Evolutionary conservation across 257 asterid genomes (phyloP).

Genomic region (Salvia hispanica): DNA sequence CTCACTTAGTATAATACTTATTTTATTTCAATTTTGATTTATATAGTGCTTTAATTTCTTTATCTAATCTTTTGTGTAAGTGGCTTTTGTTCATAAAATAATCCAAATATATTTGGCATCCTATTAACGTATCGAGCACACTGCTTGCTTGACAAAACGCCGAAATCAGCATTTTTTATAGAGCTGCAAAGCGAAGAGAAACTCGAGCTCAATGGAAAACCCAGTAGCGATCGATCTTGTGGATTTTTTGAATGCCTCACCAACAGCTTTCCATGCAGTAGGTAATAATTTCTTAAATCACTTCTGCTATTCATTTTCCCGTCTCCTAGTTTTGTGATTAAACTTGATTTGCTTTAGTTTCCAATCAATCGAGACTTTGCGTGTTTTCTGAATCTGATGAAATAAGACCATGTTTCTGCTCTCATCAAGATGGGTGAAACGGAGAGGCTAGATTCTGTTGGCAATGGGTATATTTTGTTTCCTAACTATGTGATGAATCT

Average conservation of each 20-base stretch:
- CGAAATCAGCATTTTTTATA: neutral
- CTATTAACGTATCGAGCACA: no score
- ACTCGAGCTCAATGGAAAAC: slow-evolving; percentile 44
- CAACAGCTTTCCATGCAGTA: slow-evolving; percentile 95
- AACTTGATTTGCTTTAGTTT: slow-evolving; percentile 17
- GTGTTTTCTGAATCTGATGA: neutral
- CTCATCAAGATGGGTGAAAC: no score
- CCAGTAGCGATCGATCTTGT: slow-evolving; percentile 70
- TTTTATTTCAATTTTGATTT: no score
- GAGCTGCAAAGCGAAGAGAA: neutral
- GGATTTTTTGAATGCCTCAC: slow-evolving; percentile 87
- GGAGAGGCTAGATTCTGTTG: neutral
- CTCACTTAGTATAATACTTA: no score
- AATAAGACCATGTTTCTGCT: neutral
- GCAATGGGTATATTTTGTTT: neutral
- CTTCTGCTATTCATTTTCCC: neutral
- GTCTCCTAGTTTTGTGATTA: slow-evolving; percentile 24
- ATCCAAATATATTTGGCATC: no score
- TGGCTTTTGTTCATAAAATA: no score
- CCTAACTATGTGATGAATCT: neutral
- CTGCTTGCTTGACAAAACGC: neutral
- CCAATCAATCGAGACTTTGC: neutral
- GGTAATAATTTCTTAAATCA: slow-evolving; percentile 45
- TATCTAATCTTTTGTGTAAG: no score
- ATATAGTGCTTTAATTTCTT: no score